Percentiles rank a stretch among this genome's conserved stretches.
These are phyloP conservation scores for Saccharomyces pastorianus DNA, from an alignment of 1,139 yeast genomes.

Conservation along the genomic window DNA sequence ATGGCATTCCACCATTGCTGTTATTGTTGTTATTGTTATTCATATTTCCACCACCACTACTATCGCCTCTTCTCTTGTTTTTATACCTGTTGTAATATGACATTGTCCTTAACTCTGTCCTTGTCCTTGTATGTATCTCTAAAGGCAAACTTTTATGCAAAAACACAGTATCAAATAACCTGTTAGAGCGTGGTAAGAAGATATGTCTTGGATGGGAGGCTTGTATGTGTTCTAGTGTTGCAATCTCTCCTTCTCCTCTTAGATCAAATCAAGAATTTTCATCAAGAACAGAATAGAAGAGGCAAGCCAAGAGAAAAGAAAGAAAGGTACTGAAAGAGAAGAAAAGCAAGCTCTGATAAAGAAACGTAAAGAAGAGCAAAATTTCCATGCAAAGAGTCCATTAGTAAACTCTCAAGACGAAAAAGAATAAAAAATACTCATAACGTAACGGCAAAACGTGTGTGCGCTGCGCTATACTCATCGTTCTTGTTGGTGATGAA, in stretches of 20 bases:
- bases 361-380: neutral
- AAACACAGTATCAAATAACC: neutral
- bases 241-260: neutral
- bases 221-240: neutral
- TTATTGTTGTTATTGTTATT: neutral
- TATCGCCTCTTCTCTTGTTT: constrained; percentile 12
- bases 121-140: constrained; percentile 4
- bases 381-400: neutral
- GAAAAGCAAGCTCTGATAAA: neutral
- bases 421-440: neutral
- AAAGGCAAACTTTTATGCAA: neutral
- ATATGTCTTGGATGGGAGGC: neutral
- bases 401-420: neutral
- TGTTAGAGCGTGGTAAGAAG: neutral
- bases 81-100: constrained; percentile 30
- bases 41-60: constrained; percentile 4
- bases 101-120: constrained; percentile 11
- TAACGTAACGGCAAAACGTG: neutral
- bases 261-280: neutral
- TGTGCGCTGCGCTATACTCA: neutral
- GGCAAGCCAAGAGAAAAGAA: neutral
- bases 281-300: neutral
- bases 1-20: constrained; percentile 4
- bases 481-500: neutral
- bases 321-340: neutral